These are phyloP conservation scores for Exutisphaerella laricina DNA, from an alignment of 2,329 filamentous ascomycete genomes.

Conservation along the genomic window DNA sequence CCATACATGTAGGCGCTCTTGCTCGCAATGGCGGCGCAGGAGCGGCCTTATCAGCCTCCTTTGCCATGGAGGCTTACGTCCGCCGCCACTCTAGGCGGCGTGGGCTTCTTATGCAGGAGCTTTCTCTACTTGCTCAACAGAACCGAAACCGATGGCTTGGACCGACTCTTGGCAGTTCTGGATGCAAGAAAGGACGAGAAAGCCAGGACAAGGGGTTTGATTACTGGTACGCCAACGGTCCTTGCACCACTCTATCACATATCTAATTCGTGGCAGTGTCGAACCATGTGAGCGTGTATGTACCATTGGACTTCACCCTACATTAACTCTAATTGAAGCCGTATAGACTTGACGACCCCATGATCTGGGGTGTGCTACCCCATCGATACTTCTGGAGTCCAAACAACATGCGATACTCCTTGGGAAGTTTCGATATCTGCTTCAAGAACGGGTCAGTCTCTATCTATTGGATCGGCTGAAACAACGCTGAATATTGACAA, in stretches of 20 bases:
- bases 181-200: constrained; percentile 65
- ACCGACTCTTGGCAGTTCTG: constrained; percentile 67
- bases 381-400: constrained; percentile 65
- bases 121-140: constrained; percentile 72
- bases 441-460: constrained; percentile 68
- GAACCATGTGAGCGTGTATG: constrained; percentile 85
- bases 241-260: background rate
- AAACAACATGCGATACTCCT: constrained; percentile 74
- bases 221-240: constrained; percentile 61
- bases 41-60: constrained; percentile 50
- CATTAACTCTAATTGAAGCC: constrained; percentile 9
- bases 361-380: constrained; percentile 88
- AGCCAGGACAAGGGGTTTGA: constrained; percentile 65
- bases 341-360: constrained; percentile 79
- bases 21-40: constrained; percentile 37
- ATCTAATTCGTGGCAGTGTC: constrained; percentile 57
- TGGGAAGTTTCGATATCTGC: constrained; percentile 93
- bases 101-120: constrained; percentile 62
- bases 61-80: constrained; percentile 68
- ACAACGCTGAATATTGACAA: constrained; percentile 3
- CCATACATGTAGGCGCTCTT: constrained; percentile 1
- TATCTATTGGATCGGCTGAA: constrained; percentile 11
- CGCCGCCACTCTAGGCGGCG: constrained; percentile 66
- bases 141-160: constrained; percentile 70
- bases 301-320: constrained; percentile 33